phyloP scores from a whole-genome alignment of 805 yeast species.

The Nakazawaea wickerhamii region DNA sequence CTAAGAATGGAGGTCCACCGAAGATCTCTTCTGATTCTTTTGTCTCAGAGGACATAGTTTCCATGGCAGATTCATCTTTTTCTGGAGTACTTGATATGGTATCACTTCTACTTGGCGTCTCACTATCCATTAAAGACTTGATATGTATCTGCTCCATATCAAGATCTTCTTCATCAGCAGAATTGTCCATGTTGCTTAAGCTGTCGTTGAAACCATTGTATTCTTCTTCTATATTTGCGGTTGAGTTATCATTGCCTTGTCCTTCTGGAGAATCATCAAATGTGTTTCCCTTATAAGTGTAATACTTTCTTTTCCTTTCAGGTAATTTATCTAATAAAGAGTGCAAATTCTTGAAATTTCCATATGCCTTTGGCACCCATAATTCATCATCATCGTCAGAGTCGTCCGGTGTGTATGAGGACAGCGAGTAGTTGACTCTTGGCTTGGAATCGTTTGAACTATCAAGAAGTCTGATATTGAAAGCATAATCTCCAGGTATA shows the following conservation, averaged over 20 bases:
- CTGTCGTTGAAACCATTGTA: constrained; percentile 7
- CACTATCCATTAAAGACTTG: not conserved
- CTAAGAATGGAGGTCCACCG: constrained; percentile 17
- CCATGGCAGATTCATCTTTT: not conserved
- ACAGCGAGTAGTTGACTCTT: constrained; percentile 13
- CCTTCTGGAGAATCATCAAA: constrained; percentile 1
- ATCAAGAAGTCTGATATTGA: constrained; percentile 38
- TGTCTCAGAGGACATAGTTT: not conserved
- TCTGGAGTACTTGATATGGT: not conserved
- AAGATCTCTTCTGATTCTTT: constrained; percentile 14
- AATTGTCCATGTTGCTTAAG: not conserved
- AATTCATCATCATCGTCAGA: constrained; percentile 26
- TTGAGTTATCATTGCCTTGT: not conserved
- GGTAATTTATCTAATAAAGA: constrained; percentile 27
- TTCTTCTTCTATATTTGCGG: constrained; percentile 1
- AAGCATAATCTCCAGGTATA: constrained; percentile 43
- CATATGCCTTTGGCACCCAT: constrained; percentile 39
- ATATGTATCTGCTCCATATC: not conserved
- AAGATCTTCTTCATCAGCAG: constrained; percentile 7
- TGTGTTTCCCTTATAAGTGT: constrained; percentile 22
- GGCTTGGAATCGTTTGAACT: constrained; percentile 22
- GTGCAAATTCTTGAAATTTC: constrained; percentile 37
- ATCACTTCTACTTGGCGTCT: not conserved
- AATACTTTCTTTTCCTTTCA: constrained; percentile 24
- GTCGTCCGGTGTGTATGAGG: constrained; percentile 6